Conservation (phyloP, 164 flowering plant species). For the Chloranthus sessilifolius region DNA sequence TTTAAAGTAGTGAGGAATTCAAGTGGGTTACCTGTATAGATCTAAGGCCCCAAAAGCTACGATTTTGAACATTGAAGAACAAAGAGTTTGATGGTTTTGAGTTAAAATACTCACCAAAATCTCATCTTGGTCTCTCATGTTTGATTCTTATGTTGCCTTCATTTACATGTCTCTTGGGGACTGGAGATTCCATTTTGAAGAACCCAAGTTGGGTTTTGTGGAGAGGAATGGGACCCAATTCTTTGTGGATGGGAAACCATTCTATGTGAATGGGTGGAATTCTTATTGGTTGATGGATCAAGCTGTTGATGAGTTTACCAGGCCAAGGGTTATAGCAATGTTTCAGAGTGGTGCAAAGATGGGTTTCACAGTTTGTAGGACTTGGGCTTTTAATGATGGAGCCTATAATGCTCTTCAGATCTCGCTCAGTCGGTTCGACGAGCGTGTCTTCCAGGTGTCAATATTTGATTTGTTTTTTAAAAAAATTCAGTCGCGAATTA, state of each 20-base stretch:
- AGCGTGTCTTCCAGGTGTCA: slow-evolving; percentile 51
- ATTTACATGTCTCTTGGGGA: slow-evolving; percentile 67
- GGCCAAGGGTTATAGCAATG: slow-evolving; percentile 40
- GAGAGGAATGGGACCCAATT: slow-evolving; percentile 69
- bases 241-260: slow-evolving; percentile 45
- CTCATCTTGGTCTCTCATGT: slow-evolving; percentile 1
- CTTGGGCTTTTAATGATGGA: slow-evolving; percentile 78
- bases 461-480: too few relatives aligned
- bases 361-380: slow-evolving; percentile 65
- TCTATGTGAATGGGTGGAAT: slow-evolving; percentile 18
- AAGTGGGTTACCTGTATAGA: not conserved
- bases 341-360: slow-evolving; percentile 46
- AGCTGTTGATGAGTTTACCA: slow-evolving; percentile 30
- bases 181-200: slow-evolving; percentile 19
- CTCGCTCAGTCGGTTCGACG: slow-evolving; percentile 50
- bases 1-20: not conserved
- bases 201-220: slow-evolving; percentile 51
- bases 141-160: slow-evolving; percentile 39
- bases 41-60: not conserved
- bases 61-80: slow-evolving; percentile 4
- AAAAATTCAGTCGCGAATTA: too few relatives aligned
- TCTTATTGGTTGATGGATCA: slow-evolving; percentile 18
- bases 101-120: not conserved
- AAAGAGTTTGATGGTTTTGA: not conserved
- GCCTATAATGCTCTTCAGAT: slow-evolving; percentile 53